These are phyloP conservation scores for Sarcomyxa edulis DNA, from an alignment of 768 basidiomycete genomes.

Conservation along the genomic window DNA sequence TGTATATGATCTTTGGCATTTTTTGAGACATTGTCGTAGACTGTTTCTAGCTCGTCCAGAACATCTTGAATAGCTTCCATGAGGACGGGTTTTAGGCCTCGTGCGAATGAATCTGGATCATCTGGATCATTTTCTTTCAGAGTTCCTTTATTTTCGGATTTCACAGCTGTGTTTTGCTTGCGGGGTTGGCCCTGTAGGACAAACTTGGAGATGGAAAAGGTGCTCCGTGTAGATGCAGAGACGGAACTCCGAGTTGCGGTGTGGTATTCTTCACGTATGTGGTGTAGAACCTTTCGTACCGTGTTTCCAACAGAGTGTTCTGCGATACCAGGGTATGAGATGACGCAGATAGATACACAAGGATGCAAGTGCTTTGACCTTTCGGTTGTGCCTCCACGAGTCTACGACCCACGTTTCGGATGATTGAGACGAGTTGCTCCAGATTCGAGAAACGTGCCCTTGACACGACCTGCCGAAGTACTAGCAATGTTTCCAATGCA, in stretches of 20 bases:
- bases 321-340: slow-evolving; percentile 24
- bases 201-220: slow-evolving; percentile 77
- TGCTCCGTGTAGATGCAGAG: slow-evolving; percentile 27
- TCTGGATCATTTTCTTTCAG: slow-evolving; percentile 67
- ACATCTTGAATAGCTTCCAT: slow-evolving; percentile 98
- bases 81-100: slow-evolving; percentile 82
- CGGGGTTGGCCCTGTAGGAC: slow-evolving; percentile 75
- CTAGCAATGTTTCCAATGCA: slow-evolving; percentile 83
- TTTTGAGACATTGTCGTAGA: slow-evolving; percentile 91
- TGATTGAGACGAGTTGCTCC: slow-evolving; percentile 75
- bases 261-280: slow-evolving; percentile 92
- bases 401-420: slow-evolving; percentile 73
- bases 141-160: slow-evolving; percentile 49
- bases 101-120: slow-evolving; percentile 75
- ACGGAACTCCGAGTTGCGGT: slow-evolving; percentile 59
- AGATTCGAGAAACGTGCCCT: slow-evolving; percentile 83
- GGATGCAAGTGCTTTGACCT: slow-evolving; percentile 43
- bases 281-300: slow-evolving; percentile 86
- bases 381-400: slow-evolving; percentile 92
- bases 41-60: slow-evolving; percentile 91
- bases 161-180: slow-evolving; percentile 34
- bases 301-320: slow-evolving; percentile 96
- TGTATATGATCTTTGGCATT: slow-evolving; percentile 95
- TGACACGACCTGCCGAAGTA: slow-evolving; percentile 86
- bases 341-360: slow-evolving; percentile 7